Evolutionary conservation across 2,329 filamentous ascomycete species (phyloP), one percentile per base, ranked within the genome.

Genomic region (Sporothrix brasiliensis): DNA sequence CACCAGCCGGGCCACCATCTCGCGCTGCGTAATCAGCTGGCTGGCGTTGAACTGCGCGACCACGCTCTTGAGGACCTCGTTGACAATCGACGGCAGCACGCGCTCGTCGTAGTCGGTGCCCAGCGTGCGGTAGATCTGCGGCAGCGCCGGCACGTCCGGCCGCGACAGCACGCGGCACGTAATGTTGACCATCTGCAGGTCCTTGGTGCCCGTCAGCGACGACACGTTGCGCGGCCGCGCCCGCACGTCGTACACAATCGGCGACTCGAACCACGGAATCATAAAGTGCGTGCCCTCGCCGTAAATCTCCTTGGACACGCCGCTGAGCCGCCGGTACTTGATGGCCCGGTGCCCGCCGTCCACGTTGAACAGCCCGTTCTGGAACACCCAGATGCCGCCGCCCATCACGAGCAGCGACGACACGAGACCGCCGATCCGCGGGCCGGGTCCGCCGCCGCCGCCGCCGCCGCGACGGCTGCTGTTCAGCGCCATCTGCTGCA

Each of bases 181-280:
- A 86, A 99, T 87, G 87, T 93, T 97, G 78, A 99, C 95, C 95
- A 99, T 99, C 85, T 99, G 95, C 86, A 99, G 83, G 84, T 99
- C 95, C 86, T 99, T 99, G 79, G 95, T 99, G 76, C 95, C 95
- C 72, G 95, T 99, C 75, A 99, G 88, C 75, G 95, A 98, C 75
- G 95, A 92, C 76, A 99, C 94, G 78, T 97, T 97, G 80, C 95
- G 90, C 77, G 95, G 95, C 86, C 94, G 97, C 72, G 95, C 95
- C 83, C 95, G 94, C 76, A 99, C 95, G 81, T 99, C 94, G 85
- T 98, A 99, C 77, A 94, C 90, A 80, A 99, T 89, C 67, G 95
- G 93, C 4, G 94, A 97, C 83, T 99, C 95, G 82, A 99, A 91
- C 95, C 95, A 99, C 67, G 95, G 95, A 75, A 99, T 89, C 76